Base-by-base conservation (phyloP, 805 yeast species). In the Teunomyces kruisii region DNA sequence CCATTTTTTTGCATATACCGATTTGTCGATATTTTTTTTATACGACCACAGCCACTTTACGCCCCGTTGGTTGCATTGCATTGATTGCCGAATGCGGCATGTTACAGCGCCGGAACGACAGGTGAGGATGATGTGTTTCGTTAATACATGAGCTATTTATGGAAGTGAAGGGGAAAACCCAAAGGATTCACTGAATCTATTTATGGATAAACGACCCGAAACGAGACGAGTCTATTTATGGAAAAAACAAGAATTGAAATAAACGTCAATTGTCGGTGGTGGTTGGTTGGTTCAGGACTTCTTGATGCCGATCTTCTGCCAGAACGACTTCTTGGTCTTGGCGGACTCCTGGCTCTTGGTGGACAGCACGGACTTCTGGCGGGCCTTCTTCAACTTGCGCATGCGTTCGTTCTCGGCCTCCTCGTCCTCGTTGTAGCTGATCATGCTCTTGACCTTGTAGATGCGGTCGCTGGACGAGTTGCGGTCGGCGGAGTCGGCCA, bases 381-480 rank as follows among this genome's bases (percentile, higher is more conserved):
- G 44, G 31, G 37, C 44, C 40, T 48, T 51, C 32, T 40, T 36
- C 26, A 47, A 42, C 29, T 36, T 32, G 16, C 49, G 45, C 31
- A 46, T 10, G 24, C 41, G 44, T n/a, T 44, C 43, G 15, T 51
- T 48, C 32, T 48, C 46, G 29, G 32, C 31, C 31, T 67, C 70
- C 19, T 62, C 67, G 7, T 59, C 68, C 27, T 65, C 70, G 35
- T 58, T 57, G 48, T 65, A 60, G 30, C 68, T 67, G 24, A 72
- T 62, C 45, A 72, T 54, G 19, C 71, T 64, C 46, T 68, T 68
- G n/a, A 72, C 75, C 48, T 68, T 70, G 57, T 71, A 70, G 13
- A 68, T 67, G 31, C 49, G 55, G 36, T 52, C 53, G 15, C 39
- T 47, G 6, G 56, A 51, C 16, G 32, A 30, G 8, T 46, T 43